A percentile compares a stretch with the other conserved stretches of the same genome.
These are phyloP conservation scores for Boletus sp. DNA, from an alignment of 768 basidiomycete species.

Conservation along the genomic window DNA sequence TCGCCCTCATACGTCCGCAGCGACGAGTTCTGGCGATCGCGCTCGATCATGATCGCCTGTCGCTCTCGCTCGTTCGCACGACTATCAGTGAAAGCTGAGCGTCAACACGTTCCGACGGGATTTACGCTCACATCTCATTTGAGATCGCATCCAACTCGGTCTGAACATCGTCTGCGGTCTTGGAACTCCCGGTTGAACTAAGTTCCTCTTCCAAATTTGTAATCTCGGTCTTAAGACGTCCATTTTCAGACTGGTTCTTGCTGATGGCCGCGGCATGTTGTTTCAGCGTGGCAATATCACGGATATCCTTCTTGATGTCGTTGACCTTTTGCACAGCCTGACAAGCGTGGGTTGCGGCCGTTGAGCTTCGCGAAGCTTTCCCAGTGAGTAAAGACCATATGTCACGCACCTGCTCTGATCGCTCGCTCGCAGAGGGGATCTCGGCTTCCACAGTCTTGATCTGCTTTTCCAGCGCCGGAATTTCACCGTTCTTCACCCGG, in stretches of 20 bases:
- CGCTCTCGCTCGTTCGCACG: slow-evolving; percentile 65
- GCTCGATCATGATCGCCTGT: slow-evolving; percentile 52
- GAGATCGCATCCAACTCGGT: slow-evolving; percentile 63
- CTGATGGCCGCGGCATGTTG: slow-evolving; percentile 57
- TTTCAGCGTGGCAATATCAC: slow-evolving; percentile 57
- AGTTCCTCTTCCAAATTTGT: slow-evolving; percentile 65
- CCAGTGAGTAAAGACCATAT: neutral
- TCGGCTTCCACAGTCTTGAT: slow-evolving; percentile 55
- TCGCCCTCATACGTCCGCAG: slow-evolving; percentile 57
- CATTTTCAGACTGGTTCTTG: slow-evolving; percentile 57
- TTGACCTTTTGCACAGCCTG: slow-evolving; percentile 55
- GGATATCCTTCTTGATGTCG: slow-evolving; percentile 53
- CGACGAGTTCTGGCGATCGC: slow-evolving; percentile 54
- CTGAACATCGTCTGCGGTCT: slow-evolving; percentile 85
- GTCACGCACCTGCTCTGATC: slow-evolving; percentile 61
- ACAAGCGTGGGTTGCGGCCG: neutral
- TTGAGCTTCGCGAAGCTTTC: neutral
- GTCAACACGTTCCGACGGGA: neutral
- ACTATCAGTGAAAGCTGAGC: slow-evolving; percentile 33
- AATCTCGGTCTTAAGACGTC: slow-evolving; percentile 60
- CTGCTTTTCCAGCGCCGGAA: slow-evolving; percentile 62
- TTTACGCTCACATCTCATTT: slow-evolving; percentile 56
- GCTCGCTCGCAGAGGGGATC: slow-evolving; percentile 47
- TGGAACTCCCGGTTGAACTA: slow-evolving; percentile 66
- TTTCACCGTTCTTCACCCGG: slow-evolving; percentile 55